Evolutionary conservation across 495 filamentous ascomycete genomes (phyloP), one percentile per base, ranked within the genome.

Genomic region (Aspergillus biplanus): DNA sequence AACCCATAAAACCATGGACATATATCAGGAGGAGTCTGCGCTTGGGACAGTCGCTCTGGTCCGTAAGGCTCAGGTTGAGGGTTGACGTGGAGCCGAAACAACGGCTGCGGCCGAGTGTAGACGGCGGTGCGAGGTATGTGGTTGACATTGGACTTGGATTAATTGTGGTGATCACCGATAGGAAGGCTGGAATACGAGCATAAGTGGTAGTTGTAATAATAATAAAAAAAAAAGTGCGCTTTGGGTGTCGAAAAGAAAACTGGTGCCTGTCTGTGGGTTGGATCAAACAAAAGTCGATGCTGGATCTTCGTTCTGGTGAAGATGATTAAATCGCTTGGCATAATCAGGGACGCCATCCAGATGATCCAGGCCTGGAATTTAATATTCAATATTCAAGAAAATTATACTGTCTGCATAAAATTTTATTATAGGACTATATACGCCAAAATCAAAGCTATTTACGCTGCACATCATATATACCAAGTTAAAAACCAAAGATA

Each of bases 1-100:
- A 89, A 33, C 94, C 94, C 86, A 93, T 91, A 78, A 97, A 97
- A 48, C 94, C 94, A 77, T 97, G 93, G 67, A 98, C 87, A 71
- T 92, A 97, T 27, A 98, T 76, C 9, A 97, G 66, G 1, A 98
- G 80, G 12, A 98, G 79, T 33, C 77, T 89, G 60, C 93, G 70
- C 60, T 71, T 78, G 13, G 39, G 39, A 44, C n/a, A 13, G 11
- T 44, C 39, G 37, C 37, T 39, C 46, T 49, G 46, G 18, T 49
- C 46, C n/a, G 47, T n/a, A 9, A 50, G n/a, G 27, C 16, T 50
- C 27, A 50, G 47, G 16, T 50, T 50, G 47, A 50, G 47, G 16
- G 47, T 50, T 4, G 47, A 50, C 47, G 47, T 50, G 16, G 47
- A 50, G 16, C 47, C n/a, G 47, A 50, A 50, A 18, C 47, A 50